Base-by-base conservation (phyloP, 352 stramenopile species). In the Phytophthora lateralis region DNA sequence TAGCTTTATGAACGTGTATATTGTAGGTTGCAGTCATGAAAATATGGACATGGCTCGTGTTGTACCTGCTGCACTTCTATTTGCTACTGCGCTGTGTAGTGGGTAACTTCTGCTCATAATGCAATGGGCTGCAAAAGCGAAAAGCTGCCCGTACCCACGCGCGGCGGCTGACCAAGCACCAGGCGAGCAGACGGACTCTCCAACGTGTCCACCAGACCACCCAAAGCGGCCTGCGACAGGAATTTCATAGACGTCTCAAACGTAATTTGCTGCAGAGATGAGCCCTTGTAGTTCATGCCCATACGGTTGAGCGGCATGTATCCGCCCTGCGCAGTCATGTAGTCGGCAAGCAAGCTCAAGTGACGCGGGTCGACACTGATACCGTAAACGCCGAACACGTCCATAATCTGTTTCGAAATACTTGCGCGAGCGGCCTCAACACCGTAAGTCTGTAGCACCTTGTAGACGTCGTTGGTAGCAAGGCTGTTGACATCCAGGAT, bases 161-260 rank as follows among this genome's bases (percentile, higher is more conserved):
- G 85, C 44, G 97, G 95, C 4, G 96, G 93, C 55, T 97, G 87
- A 34, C 97, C 97, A 15, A 99, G 69, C 27, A 99, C 96, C 65
- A 99, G 90, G 24, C 96, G 96, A 17, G 94, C 92, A 58, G 96
- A 99, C 26, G 97, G 94, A 57, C 88, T 97, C 60, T 96, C 88
- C 43, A 99, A 81, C 41, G 84, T 71, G 69, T 99, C 97, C 54
- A 79, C 83, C 12, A 95, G 69, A 21, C 88, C 85, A 46, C 91
- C 86, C 12, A 99, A 64, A 41, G 98, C 97, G 20, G 98, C 97
- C 55, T 98, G 81, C 9, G 95, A 98, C 56, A 99, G 80, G 75
- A 99, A 99, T 35, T 98, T 96, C 63, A 98, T 98, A 24, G 97
- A 99, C 35, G 97, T 99, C 82, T 99, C 98, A 77, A 99, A 99